Percentiles rank a stretch among this genome's conserved stretches.
Evolutionary conservation across 805 yeast genomes (phyloP).

Genomic region (Starmerella bombi): DNA sequence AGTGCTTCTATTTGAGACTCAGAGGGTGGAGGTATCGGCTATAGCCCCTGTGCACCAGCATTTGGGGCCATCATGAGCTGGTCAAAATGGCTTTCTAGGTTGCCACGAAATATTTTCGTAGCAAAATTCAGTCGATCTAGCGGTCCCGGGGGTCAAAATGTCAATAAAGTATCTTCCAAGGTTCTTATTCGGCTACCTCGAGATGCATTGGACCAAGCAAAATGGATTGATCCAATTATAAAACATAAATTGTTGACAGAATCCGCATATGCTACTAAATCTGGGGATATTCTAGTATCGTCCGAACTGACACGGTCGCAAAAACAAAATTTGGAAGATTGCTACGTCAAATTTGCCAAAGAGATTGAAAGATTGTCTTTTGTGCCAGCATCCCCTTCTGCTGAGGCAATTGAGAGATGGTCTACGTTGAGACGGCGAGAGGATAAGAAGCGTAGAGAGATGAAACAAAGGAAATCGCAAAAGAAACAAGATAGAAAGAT

Average conservation of each 20-base stretch:
- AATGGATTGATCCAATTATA: constrained; percentile 50
- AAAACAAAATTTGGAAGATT: constrained; percentile 42
- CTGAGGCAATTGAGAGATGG: constrained; percentile 42
- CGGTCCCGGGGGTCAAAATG: constrained; percentile 85
- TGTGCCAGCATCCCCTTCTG: constrained; percentile 38
- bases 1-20: too few species aligned
- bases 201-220: constrained; percentile 33
- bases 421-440: constrained; percentile 25
- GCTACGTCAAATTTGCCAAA: constrained; percentile 44
- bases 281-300: constrained; percentile 45
- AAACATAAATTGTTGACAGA: constrained; percentile 29
- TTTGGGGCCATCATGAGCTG: background rate
- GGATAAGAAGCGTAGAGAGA: constrained; percentile 28
- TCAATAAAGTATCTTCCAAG: constrained; percentile 54
- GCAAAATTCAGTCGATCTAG: constrained; percentile 46
- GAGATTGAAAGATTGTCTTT: constrained; percentile 38
- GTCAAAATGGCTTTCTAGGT: constrained; percentile 22
- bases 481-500: constrained; percentile 30
- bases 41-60: too few species aligned
- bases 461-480: constrained; percentile 30
- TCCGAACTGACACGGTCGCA: constrained; percentile 49
- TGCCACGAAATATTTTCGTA: constrained; percentile 38
- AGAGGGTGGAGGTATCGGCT: too few species aligned
- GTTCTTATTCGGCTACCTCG: constrained; percentile 44
- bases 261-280: constrained; percentile 43